Evolutionary conservation across 176 grass and related monocot species (phyloP), one percentile per base, ranked within the genome.

Genomic region (Cenchrus purpureus): DNA sequence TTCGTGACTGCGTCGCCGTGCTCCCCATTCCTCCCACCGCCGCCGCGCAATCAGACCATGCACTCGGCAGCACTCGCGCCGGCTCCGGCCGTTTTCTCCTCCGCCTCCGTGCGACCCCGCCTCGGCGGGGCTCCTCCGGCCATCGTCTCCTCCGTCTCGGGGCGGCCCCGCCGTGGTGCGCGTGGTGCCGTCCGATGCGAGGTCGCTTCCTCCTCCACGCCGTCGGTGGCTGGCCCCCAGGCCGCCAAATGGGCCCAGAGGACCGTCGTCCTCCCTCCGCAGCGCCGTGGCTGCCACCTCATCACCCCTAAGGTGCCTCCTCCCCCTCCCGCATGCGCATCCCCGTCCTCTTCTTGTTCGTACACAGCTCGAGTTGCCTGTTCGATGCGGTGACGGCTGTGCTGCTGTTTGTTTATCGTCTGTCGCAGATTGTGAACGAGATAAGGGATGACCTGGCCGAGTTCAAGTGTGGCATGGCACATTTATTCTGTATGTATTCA

Each of bases 231-330:
- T n/a, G 89, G 84, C 6, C 37, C 96, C 17, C n/a, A n/a, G 91
- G 81, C 78, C 17, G 83, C 86, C 70, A 91, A 91, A 42, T 98
- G 96, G 96, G 87, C 96, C 55, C 96, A 98, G 87, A n/a, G 74
- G 88, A 95, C 91, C 32, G 81, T 98, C 46, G 86, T 98, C 73
- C 84, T 98, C 86, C 96, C 96, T 56, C n/a, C 89, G 29, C 91
- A 95, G 74, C 82, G 93, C 74, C 96, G 96, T 71, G 96, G 96
- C 5, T 98, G 96, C 84, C n/a, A n/a, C n/a, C 93, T 98, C 87
- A 87, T 98, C 83, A 98, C 96, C 82, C 53, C 90, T 63, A 92
- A 89, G 88, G 93, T 87, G 8, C 56, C n/a, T 15, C 10, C 54
- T 0, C 13, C 45, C 0, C 4, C 19, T 2, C 16, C 3, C 53